Base-by-base conservation (phyloP, 75 land plant genomes). In the Pinus albicaulis region DNA sequence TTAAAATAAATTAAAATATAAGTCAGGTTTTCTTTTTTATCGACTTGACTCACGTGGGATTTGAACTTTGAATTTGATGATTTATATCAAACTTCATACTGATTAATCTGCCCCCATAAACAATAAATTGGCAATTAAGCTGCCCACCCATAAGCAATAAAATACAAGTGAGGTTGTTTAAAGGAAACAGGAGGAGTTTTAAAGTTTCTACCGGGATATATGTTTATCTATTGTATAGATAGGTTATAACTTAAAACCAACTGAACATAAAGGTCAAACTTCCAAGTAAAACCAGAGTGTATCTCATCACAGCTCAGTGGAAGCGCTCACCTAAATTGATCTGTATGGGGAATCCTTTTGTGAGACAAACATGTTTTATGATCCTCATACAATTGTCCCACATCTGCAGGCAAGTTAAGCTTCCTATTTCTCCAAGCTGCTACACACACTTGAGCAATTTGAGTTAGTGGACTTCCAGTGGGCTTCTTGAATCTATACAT, bases 391-490 rank as follows among this genome's bases (percentile, higher is more conserved):
- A 91, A 68, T 36, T 44, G 60, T 3, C 15, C 55, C 38, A 34
- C 83, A 74, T 75, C 72, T 17, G 44, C 19, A 76, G 88, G 89
- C 10, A 80, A 69, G 19, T 57, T 52, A 41, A 85, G 78, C 31
- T 83, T 82, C 59, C 89, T 80, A 78, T 92, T 92, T 55, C 73
- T 80, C 7, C 70, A 64, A 22, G 95, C 87, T 53, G 93, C 93
- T 0, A 81, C 88, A 57, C 88, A 19, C 12, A 93, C 93, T 72
- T 89, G 93, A 73, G 85, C 80, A 31, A 31, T 31, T 31, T 31
- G 31, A 31, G 31, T 31, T 1, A 31, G 31, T 31, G 31, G 31
- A 31, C 31, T 31, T 31, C 31, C 31, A 31, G 31, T 31, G 31
- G 31, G 31, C 31, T 31, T 31, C 2, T 31, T 31, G 31, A 31